Conservation (phyloP, 106 monocot species). For the Phalaenopsis equestris region DNA sequence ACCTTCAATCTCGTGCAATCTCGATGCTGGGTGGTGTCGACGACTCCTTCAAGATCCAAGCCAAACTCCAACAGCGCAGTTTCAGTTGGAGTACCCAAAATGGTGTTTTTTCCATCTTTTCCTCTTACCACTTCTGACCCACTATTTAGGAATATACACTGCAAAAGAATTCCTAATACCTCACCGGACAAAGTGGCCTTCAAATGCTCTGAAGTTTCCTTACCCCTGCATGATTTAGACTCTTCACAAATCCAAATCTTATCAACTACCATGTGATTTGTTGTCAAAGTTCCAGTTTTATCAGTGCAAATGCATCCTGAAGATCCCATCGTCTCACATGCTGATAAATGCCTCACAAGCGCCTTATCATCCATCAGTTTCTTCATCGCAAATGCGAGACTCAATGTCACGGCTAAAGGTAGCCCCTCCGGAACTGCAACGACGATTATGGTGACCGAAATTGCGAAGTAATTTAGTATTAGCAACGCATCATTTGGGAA, state of each 20-base stretch:
- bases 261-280: slow-evolving; percentile 95
- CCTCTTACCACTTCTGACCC: slow-evolving; percentile 70
- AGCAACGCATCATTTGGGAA: slow-evolving; percentile 46
- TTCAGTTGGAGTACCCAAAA: slow-evolving; percentile 94
- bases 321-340: slow-evolving; percentile 99
- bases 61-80: slow-evolving; percentile 83
- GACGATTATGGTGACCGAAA: slow-evolving; percentile 86
- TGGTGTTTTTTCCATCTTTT: slow-evolving; percentile 48
- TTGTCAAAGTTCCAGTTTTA: slow-evolving; percentile 95
- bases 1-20: slow-evolving; percentile 59
- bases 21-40: slow-evolving; percentile 26
- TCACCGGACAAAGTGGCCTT: slow-evolving; percentile 32
- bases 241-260: slow-evolving; percentile 66
- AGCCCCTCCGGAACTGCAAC: slow-evolving; percentile 97
- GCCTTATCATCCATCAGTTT: slow-evolving; percentile 87
- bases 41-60: slow-evolving; percentile 48
- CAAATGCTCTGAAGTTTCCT: slow-evolving; percentile 36
- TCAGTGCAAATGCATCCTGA: slow-evolving; percentile 91
- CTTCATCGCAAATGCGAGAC: slow-evolving; percentile 98
- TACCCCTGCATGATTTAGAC: slow-evolving; percentile 29
- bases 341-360: slow-evolving; percentile 85
- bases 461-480: slow-evolving; percentile 80
- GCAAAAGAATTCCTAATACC: slow-evolving; percentile 46
- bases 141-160: slow-evolving; percentile 73
- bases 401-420: slow-evolving; percentile 95